A percentile compares a stretch with the other conserved stretches of the same genome.
phyloP scores from a whole-genome alignment of 1,284 basidiomycete genomes.

The Volvariella surrecta region DNA sequence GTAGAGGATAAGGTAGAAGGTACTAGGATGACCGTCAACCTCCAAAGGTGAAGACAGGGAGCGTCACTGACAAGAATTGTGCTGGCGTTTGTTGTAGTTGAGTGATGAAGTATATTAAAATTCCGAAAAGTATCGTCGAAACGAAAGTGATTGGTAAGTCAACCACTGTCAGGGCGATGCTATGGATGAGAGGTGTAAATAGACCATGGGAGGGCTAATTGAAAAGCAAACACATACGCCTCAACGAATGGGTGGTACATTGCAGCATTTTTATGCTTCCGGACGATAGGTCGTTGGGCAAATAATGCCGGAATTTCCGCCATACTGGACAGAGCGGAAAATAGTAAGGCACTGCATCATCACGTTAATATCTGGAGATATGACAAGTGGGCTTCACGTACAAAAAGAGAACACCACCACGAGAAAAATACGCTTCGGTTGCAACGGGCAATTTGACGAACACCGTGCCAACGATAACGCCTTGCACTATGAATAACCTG shows the following conservation, averaged over 20 bases:
- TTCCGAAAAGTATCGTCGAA: constrained; percentile 33
- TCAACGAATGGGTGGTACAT: constrained; percentile 50
- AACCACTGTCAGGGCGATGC: constrained; percentile 48
- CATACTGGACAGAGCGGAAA: constrained; percentile 29
- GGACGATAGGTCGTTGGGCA: constrained; percentile 50
- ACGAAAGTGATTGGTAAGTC: constrained; percentile 48
- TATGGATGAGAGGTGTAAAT: no score
- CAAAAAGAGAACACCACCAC: constrained; percentile 61
- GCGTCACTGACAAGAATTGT: constrained; percentile 33
- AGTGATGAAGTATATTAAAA: constrained; percentile 52
- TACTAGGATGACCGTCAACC: constrained; percentile 22
- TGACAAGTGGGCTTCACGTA: constrained; percentile 17
- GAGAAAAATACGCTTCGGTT: constrained; percentile 35
- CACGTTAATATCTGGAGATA: background rate
- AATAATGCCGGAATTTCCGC: constrained; percentile 42
- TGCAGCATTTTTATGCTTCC: constrained; percentile 39
- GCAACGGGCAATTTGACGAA: constrained; percentile 48
- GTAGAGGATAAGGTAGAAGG: constrained; percentile 44
- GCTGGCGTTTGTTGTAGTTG: constrained; percentile 32
- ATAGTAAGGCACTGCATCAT: constrained; percentile 26
- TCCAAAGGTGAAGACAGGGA: constrained; percentile 9
- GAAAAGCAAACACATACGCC: constrained; percentile 16
- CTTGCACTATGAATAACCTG: constrained; percentile 30
- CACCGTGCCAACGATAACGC: constrained; percentile 56
- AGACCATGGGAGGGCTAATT: no score